Evolutionary conservation across 139 green algal genomes (phyloP).

Genomic region (Penium margaritaceum): DNA sequence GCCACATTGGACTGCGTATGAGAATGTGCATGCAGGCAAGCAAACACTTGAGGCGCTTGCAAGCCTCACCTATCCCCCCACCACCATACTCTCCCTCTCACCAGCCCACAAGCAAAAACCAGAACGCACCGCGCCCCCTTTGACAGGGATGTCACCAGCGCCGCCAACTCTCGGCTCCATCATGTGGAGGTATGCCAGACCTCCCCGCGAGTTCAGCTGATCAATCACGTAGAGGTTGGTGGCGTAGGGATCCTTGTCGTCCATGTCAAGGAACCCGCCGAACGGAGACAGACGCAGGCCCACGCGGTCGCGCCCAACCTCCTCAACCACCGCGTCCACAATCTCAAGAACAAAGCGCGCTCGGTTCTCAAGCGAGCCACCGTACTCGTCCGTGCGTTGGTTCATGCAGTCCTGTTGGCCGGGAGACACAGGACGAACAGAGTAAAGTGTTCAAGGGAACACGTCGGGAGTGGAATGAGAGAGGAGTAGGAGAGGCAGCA

Average conservation of each 20-base stretch:
- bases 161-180: conserved; percentile 60
- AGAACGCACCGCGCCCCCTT: too few relatives aligned
- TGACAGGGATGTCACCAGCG: too few relatives aligned
- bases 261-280: conserved; percentile 48
- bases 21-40: background rate
- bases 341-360: conserved; percentile 37
- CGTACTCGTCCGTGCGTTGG: conserved; percentile 40
- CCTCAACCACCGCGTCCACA: conserved; percentile 48
- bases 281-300: conserved; percentile 69
- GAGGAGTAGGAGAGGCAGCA: too few relatives aligned
- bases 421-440: too few relatives aligned
- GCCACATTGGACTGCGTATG: background rate
- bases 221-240: conserved; percentile 24
- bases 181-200: conserved; percentile 67
- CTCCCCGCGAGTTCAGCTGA: conserved; percentile 56
- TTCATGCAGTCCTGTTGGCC: conserved; percentile 24
- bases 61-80: background rate
- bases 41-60: background rate
- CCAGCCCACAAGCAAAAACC: too few relatives aligned
- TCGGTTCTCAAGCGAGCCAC: conserved; percentile 24
- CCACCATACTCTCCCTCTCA: background rate
- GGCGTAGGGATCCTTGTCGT: conserved; percentile 33
- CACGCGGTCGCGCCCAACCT: conserved; percentile 56
- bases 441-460: too few relatives aligned
- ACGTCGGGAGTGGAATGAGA: too few relatives aligned